A percentile compares a stretch with the other conserved stretches of the same genome.
Evolutionary conservation across 1,139 yeast genomes (phyloP).

Genomic region (Magnusiomyces suaveolens): DNA sequence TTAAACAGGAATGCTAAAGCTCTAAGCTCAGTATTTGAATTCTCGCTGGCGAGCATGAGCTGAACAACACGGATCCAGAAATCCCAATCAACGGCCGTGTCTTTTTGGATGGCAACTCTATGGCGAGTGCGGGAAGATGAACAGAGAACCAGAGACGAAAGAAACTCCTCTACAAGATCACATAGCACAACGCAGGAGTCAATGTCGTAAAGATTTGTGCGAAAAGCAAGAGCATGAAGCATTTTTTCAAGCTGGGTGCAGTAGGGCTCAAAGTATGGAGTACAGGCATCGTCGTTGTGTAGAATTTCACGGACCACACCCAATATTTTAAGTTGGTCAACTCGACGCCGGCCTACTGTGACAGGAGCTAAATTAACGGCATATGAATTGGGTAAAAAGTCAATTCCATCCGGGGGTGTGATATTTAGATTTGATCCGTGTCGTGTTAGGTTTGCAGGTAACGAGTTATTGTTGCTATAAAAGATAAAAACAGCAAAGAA

Average conservation of each 20-base stretch:
- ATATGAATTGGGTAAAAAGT: constrained; percentile 6
- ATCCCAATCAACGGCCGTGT: constrained; percentile 48
- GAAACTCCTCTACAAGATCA: constrained; percentile 37
- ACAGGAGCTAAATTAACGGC: constrained; percentile 15
- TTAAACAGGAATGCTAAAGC: constrained; percentile 60
- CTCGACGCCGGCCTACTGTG: constrained; percentile 22
- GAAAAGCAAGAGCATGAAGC: constrained; percentile 31
- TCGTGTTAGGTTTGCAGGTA: not conserved
- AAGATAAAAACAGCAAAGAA: not conserved
- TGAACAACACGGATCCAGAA: constrained; percentile 62
- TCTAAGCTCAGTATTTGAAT: constrained; percentile 52
- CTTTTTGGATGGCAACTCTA: constrained; percentile 22
- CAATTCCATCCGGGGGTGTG: not conserved
- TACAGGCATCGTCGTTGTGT: constrained; percentile 28
- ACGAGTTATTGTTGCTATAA: not conserved
- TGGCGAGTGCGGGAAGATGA: constrained; percentile 19
- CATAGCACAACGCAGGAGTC: constrained; percentile 42
- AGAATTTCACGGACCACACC: constrained; percentile 31
- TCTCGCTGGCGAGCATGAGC: constrained; percentile 53
- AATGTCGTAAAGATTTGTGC: constrained; percentile 32
- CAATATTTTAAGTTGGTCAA: constrained; percentile 31
- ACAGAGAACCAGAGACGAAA: constrained; percentile 25
- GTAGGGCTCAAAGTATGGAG: constrained; percentile 27
- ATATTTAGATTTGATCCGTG: not conserved
- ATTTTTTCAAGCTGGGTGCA: constrained; percentile 32